phyloP scores from a whole-genome alignment of 2,329 filamentous ascomycete species.

The Pseudogymnoascus sp. region DNA sequence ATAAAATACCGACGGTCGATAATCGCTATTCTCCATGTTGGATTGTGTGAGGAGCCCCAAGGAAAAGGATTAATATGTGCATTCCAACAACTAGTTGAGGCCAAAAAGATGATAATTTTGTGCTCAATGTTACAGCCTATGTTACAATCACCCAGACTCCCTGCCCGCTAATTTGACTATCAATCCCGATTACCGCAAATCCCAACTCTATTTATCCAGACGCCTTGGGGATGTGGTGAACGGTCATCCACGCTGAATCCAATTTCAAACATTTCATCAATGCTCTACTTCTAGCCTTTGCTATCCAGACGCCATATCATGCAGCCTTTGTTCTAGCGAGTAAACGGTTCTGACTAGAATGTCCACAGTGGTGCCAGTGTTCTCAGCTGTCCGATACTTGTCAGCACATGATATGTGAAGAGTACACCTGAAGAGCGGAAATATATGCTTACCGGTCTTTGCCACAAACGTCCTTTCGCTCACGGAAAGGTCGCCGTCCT shows the following conservation, averaged over 20 bases:
- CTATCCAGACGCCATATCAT: slow-evolving; percentile 11
- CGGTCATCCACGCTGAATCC: background rate
- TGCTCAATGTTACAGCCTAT: background rate
- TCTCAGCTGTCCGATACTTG: slow-evolving; percentile 18
- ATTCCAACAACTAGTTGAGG: background rate
- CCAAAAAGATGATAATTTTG: background rate
- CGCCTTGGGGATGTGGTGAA: background rate
- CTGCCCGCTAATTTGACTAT: background rate
- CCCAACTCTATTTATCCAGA: background rate
- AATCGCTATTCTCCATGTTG: no score
- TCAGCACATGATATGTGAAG: slow-evolving; percentile 7
- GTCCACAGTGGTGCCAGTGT: slow-evolving; percentile 21
- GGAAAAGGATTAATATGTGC: background rate
- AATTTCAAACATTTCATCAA: background rate
- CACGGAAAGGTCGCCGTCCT: slow-evolving; percentile 35
- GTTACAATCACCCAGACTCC: background rate
- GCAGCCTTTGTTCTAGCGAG: slow-evolving; percentile 22
- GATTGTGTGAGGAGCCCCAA: background rate
- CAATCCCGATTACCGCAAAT: background rate
- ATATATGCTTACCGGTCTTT: slow-evolving; percentile 31
- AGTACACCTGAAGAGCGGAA: background rate
- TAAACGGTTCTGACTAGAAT: slow-evolving; percentile 23
- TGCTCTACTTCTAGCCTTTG: background rate
- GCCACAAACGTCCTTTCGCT: slow-evolving; percentile 35
- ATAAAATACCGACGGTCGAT: background rate